phyloP scores from a whole-genome alignment of 2,329 filamentous ascomycete species.

The Dothistroma pini region DNA sequence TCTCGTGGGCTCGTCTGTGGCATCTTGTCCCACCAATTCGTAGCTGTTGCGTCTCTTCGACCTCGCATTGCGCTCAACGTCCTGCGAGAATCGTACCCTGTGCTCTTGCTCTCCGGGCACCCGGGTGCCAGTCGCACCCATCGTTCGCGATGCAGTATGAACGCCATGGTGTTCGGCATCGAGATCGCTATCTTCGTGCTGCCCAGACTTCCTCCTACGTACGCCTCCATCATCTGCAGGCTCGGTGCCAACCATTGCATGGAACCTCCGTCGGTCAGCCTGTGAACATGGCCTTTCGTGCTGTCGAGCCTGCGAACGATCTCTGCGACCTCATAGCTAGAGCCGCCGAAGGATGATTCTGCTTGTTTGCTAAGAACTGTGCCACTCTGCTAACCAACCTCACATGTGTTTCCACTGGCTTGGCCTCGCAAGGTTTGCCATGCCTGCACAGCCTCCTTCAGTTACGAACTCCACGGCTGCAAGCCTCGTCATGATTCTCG shows the following conservation, averaged over 20 bases:
- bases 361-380: not conserved
- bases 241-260: constrained; percentile 3
- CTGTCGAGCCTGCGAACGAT: not conserved
- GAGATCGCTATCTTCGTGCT: constrained; percentile 12
- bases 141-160: constrained; percentile 8
- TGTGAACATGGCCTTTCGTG: not conserved
- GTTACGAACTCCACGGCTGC: not conserved
- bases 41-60: constrained; percentile 32
- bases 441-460: not conserved
- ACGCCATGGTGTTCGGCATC: constrained; percentile 11
- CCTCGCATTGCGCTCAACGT: constrained; percentile 24
- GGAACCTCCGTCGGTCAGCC: not conserved
- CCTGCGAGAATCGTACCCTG: constrained; percentile 28
- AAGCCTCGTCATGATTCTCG: not conserved
- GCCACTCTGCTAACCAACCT: not conserved
- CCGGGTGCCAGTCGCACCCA: constrained; percentile 1
- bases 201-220: constrained; percentile 23
- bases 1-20: constrained; percentile 25
- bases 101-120: constrained; percentile 13
- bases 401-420: not conserved
- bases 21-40: constrained; percentile 20
- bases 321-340: not conserved
- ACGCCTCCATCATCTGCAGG: constrained; percentile 14
- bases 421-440: not conserved
- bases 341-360: not conserved